Percentiles rank a stretch among this genome's conserved stretches.
phyloP scores from a whole-genome alignment of 1,284 basidiomycete genomes.

The Puccinia brachypodii region DNA sequence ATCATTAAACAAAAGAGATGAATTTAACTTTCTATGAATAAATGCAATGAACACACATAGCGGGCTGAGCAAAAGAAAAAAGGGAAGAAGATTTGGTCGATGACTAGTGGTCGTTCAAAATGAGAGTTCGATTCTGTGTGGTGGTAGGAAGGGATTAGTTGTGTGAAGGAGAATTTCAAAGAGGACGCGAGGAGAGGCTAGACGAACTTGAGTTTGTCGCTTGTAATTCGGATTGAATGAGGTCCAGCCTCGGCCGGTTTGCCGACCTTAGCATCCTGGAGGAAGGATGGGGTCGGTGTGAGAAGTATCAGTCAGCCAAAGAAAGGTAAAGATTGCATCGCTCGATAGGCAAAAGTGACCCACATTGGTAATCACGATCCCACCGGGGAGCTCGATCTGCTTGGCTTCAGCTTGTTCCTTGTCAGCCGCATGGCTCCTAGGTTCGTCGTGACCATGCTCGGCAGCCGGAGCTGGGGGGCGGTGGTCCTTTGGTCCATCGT shows the following conservation, averaged over 20 bases:
- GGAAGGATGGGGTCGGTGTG: neutral
- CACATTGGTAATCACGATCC: neutral
- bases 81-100: neutral
- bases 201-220: neutral
- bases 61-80: neutral
- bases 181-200: neutral
- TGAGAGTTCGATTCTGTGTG: constrained; percentile 5
- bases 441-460: neutral
- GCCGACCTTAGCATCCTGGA: neutral
- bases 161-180: neutral
- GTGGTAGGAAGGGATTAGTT: neutral
- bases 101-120: neutral
- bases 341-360: neutral
- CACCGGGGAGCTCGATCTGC: neutral
- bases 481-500: neutral
- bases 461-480: neutral
- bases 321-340: neutral
- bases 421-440: neutral
- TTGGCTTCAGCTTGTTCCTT: neutral
- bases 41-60: too few species aligned
- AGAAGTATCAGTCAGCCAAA: neutral
- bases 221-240: neutral
- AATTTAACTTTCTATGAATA: too few species aligned
- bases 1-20: neutral
- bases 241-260: neutral